Evolutionary conservation across 192 early-diverging fungal genomes (phyloP), one percentile per base, ranked within the genome.

Genomic region (Dissophora globulifera): DNA sequence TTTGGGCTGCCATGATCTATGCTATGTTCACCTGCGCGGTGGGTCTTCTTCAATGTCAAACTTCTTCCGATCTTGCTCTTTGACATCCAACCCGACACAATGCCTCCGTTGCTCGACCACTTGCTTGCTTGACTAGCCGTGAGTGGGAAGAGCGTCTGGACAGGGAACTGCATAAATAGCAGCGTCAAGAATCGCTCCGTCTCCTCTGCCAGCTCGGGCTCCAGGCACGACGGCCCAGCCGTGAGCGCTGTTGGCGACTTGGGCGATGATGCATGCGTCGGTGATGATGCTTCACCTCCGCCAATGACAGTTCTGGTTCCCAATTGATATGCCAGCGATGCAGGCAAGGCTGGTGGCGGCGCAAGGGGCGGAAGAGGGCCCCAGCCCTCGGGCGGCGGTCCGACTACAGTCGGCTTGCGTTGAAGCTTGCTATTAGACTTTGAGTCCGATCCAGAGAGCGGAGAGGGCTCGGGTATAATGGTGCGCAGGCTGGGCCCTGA

Each of bases 161-260:
- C 67, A 5, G 72, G 72, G 52, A 76, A 62, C 38, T 76, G 72
- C 31, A 76, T 42, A 57, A 76, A 76, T 5, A 76, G 29, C 33
- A 76, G n/a, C 7, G 72, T 76, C 64, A 76, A 27, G 48, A 76
- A 76, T 41, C 72, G 57, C 50, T 76, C 72, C 2, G 72, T 76
- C 38, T 76, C 72, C 38, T 76, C 72, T 0, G 72, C 72, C 30
- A 76, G n/a, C 30, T 76, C 72, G 6, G 72, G 72, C 41, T 76
- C 72, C 41, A 76, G 38, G 62, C 72, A 76, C n/a, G 72, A 76
- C 0, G 72, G 58, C 29, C 55, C 72, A n/a, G 61, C 23, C 16
- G 41, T 7, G 2, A 33, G 17, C 12, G 25, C 22, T 6, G 62
- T 75, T 35, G 70, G 70, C 12, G 70, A 65, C 56, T 58, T 75